These are phyloP conservation scores for Lipomyces japonicus DNA, from an alignment of 805 yeast species.

Conservation along the genomic window DNA sequence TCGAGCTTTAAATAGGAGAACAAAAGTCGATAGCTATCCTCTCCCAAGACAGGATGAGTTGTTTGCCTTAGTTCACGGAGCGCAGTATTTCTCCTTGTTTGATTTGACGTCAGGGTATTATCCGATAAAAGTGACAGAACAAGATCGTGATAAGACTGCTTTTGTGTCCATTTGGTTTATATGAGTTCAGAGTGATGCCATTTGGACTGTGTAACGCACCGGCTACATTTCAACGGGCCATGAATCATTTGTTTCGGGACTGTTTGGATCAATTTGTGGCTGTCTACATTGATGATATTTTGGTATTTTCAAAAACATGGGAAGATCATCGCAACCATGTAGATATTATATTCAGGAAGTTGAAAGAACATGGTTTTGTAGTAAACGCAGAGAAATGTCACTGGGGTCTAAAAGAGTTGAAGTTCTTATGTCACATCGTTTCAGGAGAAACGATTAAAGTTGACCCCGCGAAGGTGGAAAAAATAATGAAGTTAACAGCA, in stretches of 20 bases:
- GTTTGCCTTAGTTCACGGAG: no score
- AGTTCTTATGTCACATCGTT: conserved; percentile 21
- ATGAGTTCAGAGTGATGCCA: no score
- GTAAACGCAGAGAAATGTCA: conserved; percentile 16
- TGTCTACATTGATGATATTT: conserved; percentile 30
- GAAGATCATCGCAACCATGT: conserved; percentile 11
- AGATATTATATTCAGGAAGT: background rate
- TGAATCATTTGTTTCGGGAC: conserved; percentile 12
- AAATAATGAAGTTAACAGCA: conserved; percentile 1
- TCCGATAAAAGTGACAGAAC: no score
- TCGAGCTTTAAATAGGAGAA: no score
- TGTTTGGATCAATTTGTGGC: conserved; percentile 10
- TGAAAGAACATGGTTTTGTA: conserved; percentile 2
- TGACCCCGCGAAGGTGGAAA: conserved; percentile 4
- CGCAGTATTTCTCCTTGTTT: no score
- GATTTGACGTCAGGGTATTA: no score
- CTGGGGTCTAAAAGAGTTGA: conserved; percentile 8
- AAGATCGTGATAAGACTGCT: no score
- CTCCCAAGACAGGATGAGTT: no score
- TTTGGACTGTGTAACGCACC: conserved; percentile 35
- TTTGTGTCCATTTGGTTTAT: no score
- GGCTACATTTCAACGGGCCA: conserved; percentile 29
- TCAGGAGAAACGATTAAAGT: conserved; percentile 13
- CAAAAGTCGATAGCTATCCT: no score
- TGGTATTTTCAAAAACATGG: conserved; percentile 12